phyloP scores from a whole-genome alignment of 2,329 filamentous ascomycete species.

The Drechmeria coniospora region DNA sequence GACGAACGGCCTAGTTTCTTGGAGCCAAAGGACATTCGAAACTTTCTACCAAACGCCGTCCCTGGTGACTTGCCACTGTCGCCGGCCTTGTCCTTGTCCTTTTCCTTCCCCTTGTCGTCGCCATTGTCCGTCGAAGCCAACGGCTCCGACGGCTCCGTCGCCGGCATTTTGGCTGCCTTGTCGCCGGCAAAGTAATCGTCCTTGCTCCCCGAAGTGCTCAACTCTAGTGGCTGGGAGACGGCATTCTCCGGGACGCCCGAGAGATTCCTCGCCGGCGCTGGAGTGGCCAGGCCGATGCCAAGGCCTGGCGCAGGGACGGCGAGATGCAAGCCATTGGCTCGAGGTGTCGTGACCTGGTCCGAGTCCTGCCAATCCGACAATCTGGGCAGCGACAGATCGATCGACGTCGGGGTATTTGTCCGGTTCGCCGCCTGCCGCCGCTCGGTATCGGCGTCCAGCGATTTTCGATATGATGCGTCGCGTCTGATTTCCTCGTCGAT shows the following conservation, averaged over 20 bases:
- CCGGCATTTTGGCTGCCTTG: constrained; percentile 2
- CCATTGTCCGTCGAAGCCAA: constrained; percentile 30
- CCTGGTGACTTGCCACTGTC: constrained; percentile 40
- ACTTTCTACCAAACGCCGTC: constrained; percentile 70
- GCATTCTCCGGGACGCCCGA: constrained; percentile 33
- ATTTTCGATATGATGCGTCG: constrained; percentile 58
- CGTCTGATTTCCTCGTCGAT: constrained; percentile 81
- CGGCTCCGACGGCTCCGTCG: constrained; percentile 31
- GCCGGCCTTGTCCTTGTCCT: constrained; percentile 26
- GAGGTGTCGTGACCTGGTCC: constrained; percentile 41
- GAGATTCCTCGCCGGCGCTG: constrained; percentile 25
- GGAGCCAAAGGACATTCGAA: constrained; percentile 66
- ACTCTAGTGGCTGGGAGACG: constrained; percentile 33
- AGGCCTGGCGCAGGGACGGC: constrained; percentile 59
- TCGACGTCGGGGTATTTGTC: constrained; percentile 44
- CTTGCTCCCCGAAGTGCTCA: constrained; percentile 46
- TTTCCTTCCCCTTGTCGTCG: constrained; percentile 30
- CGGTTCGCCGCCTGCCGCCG: constrained; percentile 41
- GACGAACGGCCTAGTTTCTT: constrained; percentile 68
- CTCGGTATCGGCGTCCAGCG: constrained; percentile 47
- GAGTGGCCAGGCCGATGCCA: constrained; percentile 64
- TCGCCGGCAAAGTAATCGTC: constrained; percentile 66
- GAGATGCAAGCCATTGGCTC: constrained; percentile 46
- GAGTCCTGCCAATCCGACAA: constrained; percentile 21
- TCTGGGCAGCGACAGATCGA: constrained; percentile 24